Base-by-base conservation (phyloP, 495 filamentous ascomycete genomes). In the Neurospora sp. region DNA sequence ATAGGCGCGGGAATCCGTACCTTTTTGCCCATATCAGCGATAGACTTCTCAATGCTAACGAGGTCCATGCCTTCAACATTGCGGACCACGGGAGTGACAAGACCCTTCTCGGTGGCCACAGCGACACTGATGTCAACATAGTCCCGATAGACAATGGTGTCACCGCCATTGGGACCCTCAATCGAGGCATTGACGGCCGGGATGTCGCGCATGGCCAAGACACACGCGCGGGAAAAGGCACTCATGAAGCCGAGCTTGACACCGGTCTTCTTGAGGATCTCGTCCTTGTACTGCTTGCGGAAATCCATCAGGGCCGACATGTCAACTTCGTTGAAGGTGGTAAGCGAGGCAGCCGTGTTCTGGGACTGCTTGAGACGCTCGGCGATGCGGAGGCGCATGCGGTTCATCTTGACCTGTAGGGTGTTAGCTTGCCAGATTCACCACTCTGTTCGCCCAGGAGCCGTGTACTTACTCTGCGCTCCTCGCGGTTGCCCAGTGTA, bases 211-310 rank as follows among this genome's bases (percentile, higher is more conserved):
- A 98, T 97, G 70, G 96, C 96, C 68, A 98, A 84, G 35, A 97
- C 89, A 79, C 91, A 94, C 31, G 96, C 96, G 71, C 91, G 92
- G 5, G 94, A 93, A 85, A 99, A 99, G 16, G 94, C 94, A 80
- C 93, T 94, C 95, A 98, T 98, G 85, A 98, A 99, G 35, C 96
- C 96, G 53, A 99, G 91, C 86, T 99, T 99, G 39, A 98, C 92
- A 35, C 96, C 96, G 20, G 93, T 96, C 86, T 94, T 96, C 88
- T 98, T 96, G 70, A 98, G 85, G 6, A 97, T 82, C 72, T 96
- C 94, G 73, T 98, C 96, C 84, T 98, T 98, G 87, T 98, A 99
- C 38, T 92, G 81, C 79, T 96, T 97, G 48, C 96, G 92, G 86
- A 99, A 93, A 70, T 97, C 93, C 93, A 99, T 97, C 22, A 99